Base-by-base conservation (phyloP, 805 yeast species). In the Hanseniaspora taiwanica region DNA sequence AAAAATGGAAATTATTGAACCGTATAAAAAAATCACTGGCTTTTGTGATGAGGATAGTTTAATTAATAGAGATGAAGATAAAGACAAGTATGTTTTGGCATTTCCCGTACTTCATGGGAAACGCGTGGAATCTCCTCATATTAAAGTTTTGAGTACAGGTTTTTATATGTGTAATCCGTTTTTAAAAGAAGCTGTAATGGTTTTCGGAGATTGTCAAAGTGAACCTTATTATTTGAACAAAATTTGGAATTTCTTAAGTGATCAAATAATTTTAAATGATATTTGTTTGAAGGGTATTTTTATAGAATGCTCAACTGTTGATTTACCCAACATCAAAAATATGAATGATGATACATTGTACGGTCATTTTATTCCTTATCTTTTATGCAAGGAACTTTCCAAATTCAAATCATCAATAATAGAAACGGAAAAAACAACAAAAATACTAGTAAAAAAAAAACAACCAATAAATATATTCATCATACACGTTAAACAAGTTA, bases 151-250 rank as follows among this genome's bases (percentile, higher is more conserved):
- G 47, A 68, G 58, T 32, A 71, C 84, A 2, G 79, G 85, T 2
- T 86, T 67, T 52, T 60, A 19, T 52, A 84, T 27, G 54, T 62
- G 27, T 7, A 64, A 69, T 35, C 49, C 37, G 3, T 21, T 25
- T 0, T 48, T 65, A 1, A 49, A 58, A 10, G 47, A 63, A 7
- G 61, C 64, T 18, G 37, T 85, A 2, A 55, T 85, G 7, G 56
- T 81, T 2, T 84, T 85, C 66, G 96, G 96, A 1, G 96, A 86
- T 54, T 72, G 83, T 27, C 95, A 86, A 53, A 69, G 80, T 37
- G 94, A 83, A 53, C 16, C 24, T 6, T 13, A 73, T 34, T 45
- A 50, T 38, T 33, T 48, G 44, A 39, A 44, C 7, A 39, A 44
- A 1, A 68, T 83, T 3, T 84, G 95, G 95, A 39, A 54, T 3